Conservation (phyloP, 2,329 filamentous ascomycete genomes). For the Pseudogymnoascus destructans region DNA sequence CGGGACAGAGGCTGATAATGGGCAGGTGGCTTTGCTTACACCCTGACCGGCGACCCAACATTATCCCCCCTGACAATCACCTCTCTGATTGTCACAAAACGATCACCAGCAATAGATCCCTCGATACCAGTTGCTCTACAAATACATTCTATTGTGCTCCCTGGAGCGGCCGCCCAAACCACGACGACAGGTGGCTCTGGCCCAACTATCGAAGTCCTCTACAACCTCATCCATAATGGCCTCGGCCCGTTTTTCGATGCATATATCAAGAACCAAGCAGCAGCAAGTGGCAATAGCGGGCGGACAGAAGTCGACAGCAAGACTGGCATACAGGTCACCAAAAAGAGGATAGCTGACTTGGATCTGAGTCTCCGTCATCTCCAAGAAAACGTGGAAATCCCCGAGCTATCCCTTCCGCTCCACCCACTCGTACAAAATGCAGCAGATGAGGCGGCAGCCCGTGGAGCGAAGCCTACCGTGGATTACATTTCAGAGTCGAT, state of each 20-base stretch:
- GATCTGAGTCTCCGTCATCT: slow-evolving; percentile 82
- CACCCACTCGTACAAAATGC: slow-evolving; percentile 80
- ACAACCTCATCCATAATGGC: slow-evolving; percentile 82
- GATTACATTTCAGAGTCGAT: slow-evolving; percentile 64
- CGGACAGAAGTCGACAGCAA: slow-evolving; percentile 80
- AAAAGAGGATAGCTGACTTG: slow-evolving; percentile 91
- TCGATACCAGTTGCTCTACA: slow-evolving; percentile 71
- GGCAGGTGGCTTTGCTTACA: slow-evolving; percentile 41
- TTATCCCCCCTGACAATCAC: slow-evolving; percentile 68
- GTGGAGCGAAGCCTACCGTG: slow-evolving; percentile 55
- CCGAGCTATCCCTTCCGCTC: slow-evolving; percentile 74
- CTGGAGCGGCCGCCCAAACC: slow-evolving; percentile 61
- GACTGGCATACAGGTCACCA: slow-evolving; percentile 90
- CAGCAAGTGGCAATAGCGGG: slow-evolving; percentile 50
- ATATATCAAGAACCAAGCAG: slow-evolving; percentile 72
- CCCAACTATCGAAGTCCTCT: slow-evolving; percentile 65
- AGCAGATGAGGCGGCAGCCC: slow-evolving; percentile 61
- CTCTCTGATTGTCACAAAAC: slow-evolving; percentile 82
- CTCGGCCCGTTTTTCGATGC: slow-evolving; percentile 96
- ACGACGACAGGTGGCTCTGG: slow-evolving; percentile 56
- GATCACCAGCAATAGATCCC: slow-evolving; percentile 75
- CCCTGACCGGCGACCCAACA: slow-evolving; percentile 68
- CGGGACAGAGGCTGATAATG: slow-evolving; percentile 20
- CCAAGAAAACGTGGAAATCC: slow-evolving; percentile 96
- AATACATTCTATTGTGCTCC: slow-evolving; percentile 85